Conservation (phyloP, 164 flowering plant species). For the Magnolia sinica region DNA sequence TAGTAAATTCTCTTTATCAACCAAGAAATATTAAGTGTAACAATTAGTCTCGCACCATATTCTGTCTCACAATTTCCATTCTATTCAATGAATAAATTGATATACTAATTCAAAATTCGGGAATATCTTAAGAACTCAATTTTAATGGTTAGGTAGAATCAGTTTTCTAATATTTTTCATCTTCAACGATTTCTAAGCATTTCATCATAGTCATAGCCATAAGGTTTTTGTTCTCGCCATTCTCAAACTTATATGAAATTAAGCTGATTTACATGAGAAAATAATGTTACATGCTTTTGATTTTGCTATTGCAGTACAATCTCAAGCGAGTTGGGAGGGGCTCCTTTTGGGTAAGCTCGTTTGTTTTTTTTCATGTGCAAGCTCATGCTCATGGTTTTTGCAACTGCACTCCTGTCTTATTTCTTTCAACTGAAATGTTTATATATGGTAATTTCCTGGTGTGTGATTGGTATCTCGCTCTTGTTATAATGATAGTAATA, state of each 20-base stretch:
- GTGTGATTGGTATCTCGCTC: neutral
- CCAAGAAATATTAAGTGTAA: too few species aligned
- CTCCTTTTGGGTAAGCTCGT: conserved; percentile 84
- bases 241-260: neutral
- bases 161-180: neutral
- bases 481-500: conserved; percentile 10
- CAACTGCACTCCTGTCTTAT: neutral
- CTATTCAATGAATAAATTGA: too few species aligned
- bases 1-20: too few species aligned
- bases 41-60: too few species aligned
- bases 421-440: neutral
- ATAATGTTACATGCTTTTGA: neutral
- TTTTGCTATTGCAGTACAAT: conserved; percentile 66
- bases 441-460: neutral
- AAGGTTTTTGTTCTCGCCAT: too few species aligned
- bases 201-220: too few species aligned
- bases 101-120: too few species aligned
- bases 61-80: too few species aligned
- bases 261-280: neutral
- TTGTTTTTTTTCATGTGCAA: neutral
- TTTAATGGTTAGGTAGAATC: neutral
- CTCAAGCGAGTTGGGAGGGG: conserved; percentile 69
- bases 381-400: neutral
- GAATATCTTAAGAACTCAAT: neutral
- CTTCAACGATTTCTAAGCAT: too few species aligned